phyloP scores from a whole-genome alignment of 208 protist genomes.

The Naegleria gruberi region DNA sequence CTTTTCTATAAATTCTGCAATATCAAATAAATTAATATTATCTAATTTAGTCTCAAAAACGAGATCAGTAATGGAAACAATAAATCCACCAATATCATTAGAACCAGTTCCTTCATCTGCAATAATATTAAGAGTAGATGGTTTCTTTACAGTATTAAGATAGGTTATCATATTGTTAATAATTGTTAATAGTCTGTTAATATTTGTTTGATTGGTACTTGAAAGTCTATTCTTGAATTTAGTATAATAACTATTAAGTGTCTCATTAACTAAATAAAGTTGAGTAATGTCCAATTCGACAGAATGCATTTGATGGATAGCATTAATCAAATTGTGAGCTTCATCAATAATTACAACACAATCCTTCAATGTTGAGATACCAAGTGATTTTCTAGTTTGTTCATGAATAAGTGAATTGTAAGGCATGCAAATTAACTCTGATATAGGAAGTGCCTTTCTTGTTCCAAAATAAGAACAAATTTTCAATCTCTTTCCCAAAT shows the following conservation, averaged over 20 bases:
- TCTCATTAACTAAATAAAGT: conserved; percentile 37
- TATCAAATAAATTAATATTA: conserved; percentile 48
- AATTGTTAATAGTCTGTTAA: conserved; percentile 67
- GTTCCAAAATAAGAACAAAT: conserved; percentile 33
- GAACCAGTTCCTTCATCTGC: background rate
- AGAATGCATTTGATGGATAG: conserved; percentile 67
- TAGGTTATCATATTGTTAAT: conserved; percentile 35
- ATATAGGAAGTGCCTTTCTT: conserved; percentile 10
- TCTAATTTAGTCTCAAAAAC: conserved; percentile 37
- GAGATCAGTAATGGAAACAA: conserved; percentile 46
- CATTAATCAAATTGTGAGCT: conserved; percentile 86
- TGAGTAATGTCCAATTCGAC: conserved; percentile 45
- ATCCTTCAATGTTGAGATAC: conserved; percentile 44
- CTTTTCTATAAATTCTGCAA: conserved; percentile 40
- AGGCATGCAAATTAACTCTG: conserved; percentile 22
- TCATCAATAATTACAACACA: conserved; percentile 85
- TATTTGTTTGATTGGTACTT: conserved; percentile 66
- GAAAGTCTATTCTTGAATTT: conserved; percentile 67
- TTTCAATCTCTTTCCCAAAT: conserved; percentile 28
- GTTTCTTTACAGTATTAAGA: conserved; percentile 13
- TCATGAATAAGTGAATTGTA: conserved; percentile 27
- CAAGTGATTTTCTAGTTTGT: conserved; percentile 41
- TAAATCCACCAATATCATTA: conserved; percentile 5
- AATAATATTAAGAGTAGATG: background rate
- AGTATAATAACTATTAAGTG: conserved; percentile 55